A percentile compares a stretch with the other conserved stretches of the same genome.
Evolutionary conservation across 176 grass and related monocot species (phyloP).

Genomic region (Oryza australiensis): DNA sequence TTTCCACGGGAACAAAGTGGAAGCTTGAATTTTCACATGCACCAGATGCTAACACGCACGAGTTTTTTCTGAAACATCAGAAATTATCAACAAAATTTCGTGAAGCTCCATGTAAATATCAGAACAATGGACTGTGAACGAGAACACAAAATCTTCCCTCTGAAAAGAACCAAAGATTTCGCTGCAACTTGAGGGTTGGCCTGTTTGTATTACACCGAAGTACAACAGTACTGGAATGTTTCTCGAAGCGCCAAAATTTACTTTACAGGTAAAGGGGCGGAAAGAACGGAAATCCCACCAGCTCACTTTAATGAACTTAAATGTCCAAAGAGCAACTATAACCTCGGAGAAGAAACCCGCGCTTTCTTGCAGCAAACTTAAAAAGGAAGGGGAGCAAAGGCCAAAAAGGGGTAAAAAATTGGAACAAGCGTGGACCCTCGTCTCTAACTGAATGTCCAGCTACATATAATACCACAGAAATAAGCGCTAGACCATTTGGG

Average conservation of each 20-base stretch:
- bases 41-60: too few relatives aligned
- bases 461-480: slow-evolving; percentile 46
- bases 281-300: slow-evolving; percentile 53
- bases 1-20: too few relatives aligned
- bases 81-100: too few relatives aligned
- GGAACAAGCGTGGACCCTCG: slow-evolving; percentile 43
- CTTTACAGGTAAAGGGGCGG: slow-evolving; percentile 58
- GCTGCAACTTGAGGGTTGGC: slow-evolving; percentile 11
- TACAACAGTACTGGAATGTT: slow-evolving; percentile 52
- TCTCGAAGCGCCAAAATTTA: slow-evolving; percentile 62
- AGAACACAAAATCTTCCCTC: not conserved
- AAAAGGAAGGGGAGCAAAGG: slow-evolving; percentile 34
- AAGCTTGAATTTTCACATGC: too few relatives aligned
- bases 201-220: slow-evolving; percentile 46
- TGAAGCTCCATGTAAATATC: too few relatives aligned
- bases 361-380: slow-evolving; percentile 35
- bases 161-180: not conserved
- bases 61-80: too few relatives aligned
- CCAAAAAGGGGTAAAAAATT: slow-evolving; percentile 19
- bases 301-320: slow-evolving; percentile 36
- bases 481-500: slow-evolving; percentile 35
- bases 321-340: slow-evolving; percentile 36
- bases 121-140: not conserved
- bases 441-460: slow-evolving; percentile 60
- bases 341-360: slow-evolving; percentile 37